phyloP scores from a whole-genome alignment of 257 asterid genomes.

The Osmanthus fragrans region DNA sequence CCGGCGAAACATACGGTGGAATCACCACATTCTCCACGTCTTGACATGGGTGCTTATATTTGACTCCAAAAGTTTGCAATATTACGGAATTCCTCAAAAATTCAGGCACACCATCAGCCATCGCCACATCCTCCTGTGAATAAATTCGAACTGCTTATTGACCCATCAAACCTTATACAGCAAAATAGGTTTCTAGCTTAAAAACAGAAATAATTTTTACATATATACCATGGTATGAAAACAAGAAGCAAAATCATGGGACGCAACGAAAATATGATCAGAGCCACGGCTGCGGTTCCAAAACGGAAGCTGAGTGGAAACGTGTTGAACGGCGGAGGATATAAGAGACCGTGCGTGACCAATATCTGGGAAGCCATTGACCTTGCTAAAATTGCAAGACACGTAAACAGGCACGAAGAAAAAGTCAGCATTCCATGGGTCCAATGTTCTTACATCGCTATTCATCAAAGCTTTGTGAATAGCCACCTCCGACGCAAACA shows the following conservation, averaged over 20 bases:
- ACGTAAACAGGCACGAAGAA: constrained; percentile 93
- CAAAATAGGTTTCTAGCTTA: too few relatives aligned
- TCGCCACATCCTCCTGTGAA: constrained; percentile 62
- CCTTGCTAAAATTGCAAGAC: constrained; percentile 83
- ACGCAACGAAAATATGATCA: constrained; percentile 72
- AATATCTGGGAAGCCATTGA: constrained; percentile 87
- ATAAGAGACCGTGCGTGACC: constrained; percentile 83
- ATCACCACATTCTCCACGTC: constrained; percentile 71
- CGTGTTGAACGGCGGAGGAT: constrained; percentile 45
- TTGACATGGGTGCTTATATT: constrained; percentile 74
- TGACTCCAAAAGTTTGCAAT: constrained; percentile 84
- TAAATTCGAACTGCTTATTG: neutral
- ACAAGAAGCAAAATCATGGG: constrained; percentile 75
- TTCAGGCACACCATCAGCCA: constrained; percentile 63
- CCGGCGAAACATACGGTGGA: constrained; percentile 83
- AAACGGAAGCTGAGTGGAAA: constrained; percentile 57
- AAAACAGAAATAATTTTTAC: neutral
- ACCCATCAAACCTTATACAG: too few relatives aligned
- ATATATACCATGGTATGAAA: constrained; percentile 72
- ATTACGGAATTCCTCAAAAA: constrained; percentile 56
- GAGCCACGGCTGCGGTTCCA: constrained; percentile 90
- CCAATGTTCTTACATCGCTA: constrained; percentile 48
- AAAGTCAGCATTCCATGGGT: constrained; percentile 71
- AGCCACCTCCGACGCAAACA: constrained; percentile 92
- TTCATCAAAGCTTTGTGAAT: constrained; percentile 57